These are phyloP conservation scores for Naumovozyma dairenensis DNA, from an alignment of 805 yeast genomes.

Conservation along the genomic window DNA sequence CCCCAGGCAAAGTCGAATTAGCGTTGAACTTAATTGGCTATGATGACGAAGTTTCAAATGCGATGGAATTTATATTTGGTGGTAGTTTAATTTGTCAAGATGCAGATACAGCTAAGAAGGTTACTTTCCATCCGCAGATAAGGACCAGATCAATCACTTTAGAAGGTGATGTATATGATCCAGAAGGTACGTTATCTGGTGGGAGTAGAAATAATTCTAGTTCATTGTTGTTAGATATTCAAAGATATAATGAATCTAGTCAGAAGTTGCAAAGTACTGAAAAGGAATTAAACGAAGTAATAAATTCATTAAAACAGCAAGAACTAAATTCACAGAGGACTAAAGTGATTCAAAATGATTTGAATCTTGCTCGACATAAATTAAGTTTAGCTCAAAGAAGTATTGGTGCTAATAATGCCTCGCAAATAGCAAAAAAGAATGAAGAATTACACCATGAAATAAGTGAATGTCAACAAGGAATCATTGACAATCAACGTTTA, in stretches of 20 bases:
- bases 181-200: slow-evolving; percentile 91
- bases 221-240: slow-evolving; percentile 55
- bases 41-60: slow-evolving; percentile 58
- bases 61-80: slow-evolving; percentile 91
- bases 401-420: slow-evolving; percentile 45
- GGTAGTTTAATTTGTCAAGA: slow-evolving; percentile 78
- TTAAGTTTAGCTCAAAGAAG: slow-evolving; percentile 45
- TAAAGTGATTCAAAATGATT: slow-evolving; percentile 45
- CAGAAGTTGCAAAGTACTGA: slow-evolving; percentile 34
- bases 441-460: slow-evolving; percentile 40
- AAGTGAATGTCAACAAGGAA: slow-evolving; percentile 29
- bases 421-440: slow-evolving; percentile 43
- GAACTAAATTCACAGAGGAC: slow-evolving; percentile 40
- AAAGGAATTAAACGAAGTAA: slow-evolving; percentile 33
- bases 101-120: slow-evolving; percentile 76
- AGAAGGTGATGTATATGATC: slow-evolving; percentile 93
- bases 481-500: slow-evolving; percentile 30
- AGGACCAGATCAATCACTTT: slow-evolving; percentile 76
- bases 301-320: slow-evolving; percentile 34
- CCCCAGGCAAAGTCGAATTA: slow-evolving; percentile 81
- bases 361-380: slow-evolving; percentile 50
- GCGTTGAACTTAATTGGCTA: slow-evolving; percentile 76
- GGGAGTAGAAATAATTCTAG: slow-evolving; percentile 65
- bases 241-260: slow-evolving; percentile 44
- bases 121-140: slow-evolving; percentile 79